Conservation (phyloP, 2,329 filamentous ascomycete species). For the Colletotrichum sp. region DNA sequence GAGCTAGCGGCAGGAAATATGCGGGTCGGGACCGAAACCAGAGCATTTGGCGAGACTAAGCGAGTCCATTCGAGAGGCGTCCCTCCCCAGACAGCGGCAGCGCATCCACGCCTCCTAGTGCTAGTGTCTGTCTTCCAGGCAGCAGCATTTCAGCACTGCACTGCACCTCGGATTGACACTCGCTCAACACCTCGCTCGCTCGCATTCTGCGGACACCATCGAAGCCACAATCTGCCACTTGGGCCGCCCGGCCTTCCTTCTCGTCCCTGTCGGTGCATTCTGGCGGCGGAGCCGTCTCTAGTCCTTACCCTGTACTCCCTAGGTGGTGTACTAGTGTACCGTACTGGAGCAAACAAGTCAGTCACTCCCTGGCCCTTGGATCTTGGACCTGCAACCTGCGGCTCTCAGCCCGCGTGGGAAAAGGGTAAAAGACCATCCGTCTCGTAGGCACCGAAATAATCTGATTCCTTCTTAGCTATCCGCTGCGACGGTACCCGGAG, state of each 20-base stretch:
- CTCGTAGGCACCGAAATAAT: slow-evolving; percentile 17
- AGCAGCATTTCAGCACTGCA: slow-evolving; percentile 15
- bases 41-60: background rate
- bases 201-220: background rate
- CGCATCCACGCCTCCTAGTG: background rate
- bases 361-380: background rate
- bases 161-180: background rate
- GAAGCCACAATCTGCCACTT: background rate
- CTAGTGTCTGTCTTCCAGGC: slow-evolving; percentile 9
- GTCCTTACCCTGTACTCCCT: background rate
- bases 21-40: background rate
- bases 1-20: background rate
- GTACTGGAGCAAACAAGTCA: background rate
- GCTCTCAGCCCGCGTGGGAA: background rate
- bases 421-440: slow-evolving; percentile 7
- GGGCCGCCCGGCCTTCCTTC: background rate
- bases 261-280: background rate
- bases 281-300: background rate
- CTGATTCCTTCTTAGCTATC: background rate
- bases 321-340: no score
- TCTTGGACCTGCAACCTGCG: background rate
- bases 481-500: background rate
- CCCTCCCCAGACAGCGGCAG: background rate
- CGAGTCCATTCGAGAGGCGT: background rate
- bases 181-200: background rate